Evolutionary conservation across 2,329 filamentous ascomycete genomes (phyloP).

Genomic region (Hymenoscyphus fraxineus): DNA sequence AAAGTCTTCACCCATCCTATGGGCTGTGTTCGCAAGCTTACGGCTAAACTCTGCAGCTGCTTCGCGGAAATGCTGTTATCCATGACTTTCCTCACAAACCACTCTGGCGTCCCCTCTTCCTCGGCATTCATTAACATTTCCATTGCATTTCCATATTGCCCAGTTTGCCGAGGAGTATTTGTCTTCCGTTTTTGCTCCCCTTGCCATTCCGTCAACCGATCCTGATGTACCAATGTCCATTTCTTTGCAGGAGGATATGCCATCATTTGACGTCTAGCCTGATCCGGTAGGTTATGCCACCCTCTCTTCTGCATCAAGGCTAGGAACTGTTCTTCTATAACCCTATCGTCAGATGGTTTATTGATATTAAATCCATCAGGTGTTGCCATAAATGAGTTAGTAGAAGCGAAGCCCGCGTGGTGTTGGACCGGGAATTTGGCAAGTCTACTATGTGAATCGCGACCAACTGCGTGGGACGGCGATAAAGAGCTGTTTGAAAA

Average conservation of each 20-base stretch:
- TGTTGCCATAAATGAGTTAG: slow-evolving; percentile 15
- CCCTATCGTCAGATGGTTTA: slow-evolving; percentile 72
- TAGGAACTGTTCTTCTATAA: slow-evolving; percentile 88
- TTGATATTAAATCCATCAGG: slow-evolving; percentile 54
- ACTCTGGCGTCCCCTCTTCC: slow-evolving; percentile 94
- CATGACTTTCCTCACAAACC: slow-evolving; percentile 96
- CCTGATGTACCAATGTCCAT: slow-evolving; percentile 95
- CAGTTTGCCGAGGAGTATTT: slow-evolving; percentile 62
- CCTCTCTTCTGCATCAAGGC: slow-evolving; percentile 96
- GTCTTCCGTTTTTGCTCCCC: slow-evolving; percentile 86
- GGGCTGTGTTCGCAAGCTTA: slow-evolving; percentile 91
- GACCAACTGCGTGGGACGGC: slow-evolving; percentile 26
- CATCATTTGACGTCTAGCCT: slow-evolving; percentile 92
- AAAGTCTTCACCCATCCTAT: slow-evolving; percentile 97
- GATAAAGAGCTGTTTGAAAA: slow-evolving; percentile 52
- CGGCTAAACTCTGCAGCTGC: slow-evolving; percentile 86
- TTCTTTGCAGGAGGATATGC: slow-evolving; percentile 93
- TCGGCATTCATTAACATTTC: slow-evolving; percentile 76
- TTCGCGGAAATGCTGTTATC: slow-evolving; percentile 91
- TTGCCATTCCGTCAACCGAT: slow-evolving; percentile 88
- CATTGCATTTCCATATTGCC: slow-evolving; percentile 63
- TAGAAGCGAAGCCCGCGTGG: slow-evolving; percentile 24
- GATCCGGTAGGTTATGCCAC: slow-evolving; percentile 94
- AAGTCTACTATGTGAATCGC: slow-evolving; percentile 52
- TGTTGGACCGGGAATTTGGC: slow-evolving; percentile 46